phyloP scores from a whole-genome alignment of 371 early-diverging fungal genomes.

The Circinella umbellata region DNA sequence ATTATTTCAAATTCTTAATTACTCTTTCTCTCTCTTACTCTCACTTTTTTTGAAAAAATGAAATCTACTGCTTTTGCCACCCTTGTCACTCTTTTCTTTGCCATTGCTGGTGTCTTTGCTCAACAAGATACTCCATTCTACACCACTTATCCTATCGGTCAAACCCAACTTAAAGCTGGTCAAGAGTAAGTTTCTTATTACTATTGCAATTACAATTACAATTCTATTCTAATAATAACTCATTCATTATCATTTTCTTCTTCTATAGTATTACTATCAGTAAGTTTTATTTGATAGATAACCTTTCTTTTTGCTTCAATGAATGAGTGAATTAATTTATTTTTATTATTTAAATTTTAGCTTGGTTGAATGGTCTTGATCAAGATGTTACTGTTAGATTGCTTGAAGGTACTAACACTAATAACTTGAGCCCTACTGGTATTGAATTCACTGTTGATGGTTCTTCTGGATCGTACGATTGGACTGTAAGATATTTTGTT shows the following conservation, averaged over 20 bases:
- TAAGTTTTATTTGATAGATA: conserved; percentile 1
- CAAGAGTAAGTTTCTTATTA: conserved; percentile 12
- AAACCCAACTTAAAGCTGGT: conserved; percentile 14
- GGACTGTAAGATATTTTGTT: conserved; percentile 14
- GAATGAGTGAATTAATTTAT: not conserved
- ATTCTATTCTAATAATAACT: not conserved
- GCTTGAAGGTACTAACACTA: conserved; percentile 15
- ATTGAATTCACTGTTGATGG: conserved; percentile 18
- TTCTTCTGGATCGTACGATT: conserved; percentile 13
- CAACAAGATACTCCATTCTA: conserved; percentile 19
- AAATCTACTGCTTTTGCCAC: conserved; percentile 2
- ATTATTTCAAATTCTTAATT: no score
- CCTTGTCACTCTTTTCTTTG: conserved; percentile 12
- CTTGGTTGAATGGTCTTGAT: conserved; percentile 23
- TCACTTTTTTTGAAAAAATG: not conserved
- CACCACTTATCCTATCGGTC: conserved; percentile 17
- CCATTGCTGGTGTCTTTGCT: conserved; percentile 9
- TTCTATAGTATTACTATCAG: conserved; percentile 7
- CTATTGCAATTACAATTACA: not conserved
- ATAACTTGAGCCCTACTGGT: conserved; percentile 15
- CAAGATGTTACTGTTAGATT: conserved; percentile 12
- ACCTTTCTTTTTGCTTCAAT: not conserved
- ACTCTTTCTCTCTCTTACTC: conserved; percentile 1
- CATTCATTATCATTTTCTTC: not conserved
- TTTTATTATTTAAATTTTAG: not conserved